phyloP scores from a whole-genome alignment of 495 filamentous ascomycete species.

The Cryomyces antarcticus region DNA sequence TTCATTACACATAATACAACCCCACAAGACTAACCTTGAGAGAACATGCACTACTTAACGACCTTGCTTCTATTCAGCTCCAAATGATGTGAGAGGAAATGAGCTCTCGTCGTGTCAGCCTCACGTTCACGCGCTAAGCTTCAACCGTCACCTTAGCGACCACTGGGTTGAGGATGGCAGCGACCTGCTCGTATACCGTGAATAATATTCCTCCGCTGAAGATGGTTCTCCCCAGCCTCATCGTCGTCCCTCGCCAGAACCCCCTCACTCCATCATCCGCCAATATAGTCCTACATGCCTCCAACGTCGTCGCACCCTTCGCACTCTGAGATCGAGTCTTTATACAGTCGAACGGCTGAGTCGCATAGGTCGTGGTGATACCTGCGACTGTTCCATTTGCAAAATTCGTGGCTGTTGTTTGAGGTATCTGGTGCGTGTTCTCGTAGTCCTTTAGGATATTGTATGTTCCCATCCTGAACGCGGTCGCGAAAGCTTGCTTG shows the following conservation, averaged over 20 bases:
- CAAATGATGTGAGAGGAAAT: too few relatives aligned
- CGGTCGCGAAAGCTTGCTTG: conserved; percentile 46
- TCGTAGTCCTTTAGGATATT: conserved; percentile 44
- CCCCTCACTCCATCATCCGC: conserved; percentile 34
- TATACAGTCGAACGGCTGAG: conserved; percentile 47
- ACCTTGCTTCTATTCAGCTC: too few relatives aligned
- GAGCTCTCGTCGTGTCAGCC: too few relatives aligned
- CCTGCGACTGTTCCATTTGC: conserved; percentile 40
- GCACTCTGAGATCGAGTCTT: conserved; percentile 44
- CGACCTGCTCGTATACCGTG: conserved; percentile 38
- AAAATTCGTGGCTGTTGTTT: conserved; percentile 32
- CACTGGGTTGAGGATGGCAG: conserved; percentile 1
- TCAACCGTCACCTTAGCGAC: too few relatives aligned
- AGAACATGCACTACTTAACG: too few relatives aligned
- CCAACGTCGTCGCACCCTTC: conserved; percentile 27
- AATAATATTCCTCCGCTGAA: conserved; percentile 47
- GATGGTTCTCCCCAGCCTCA: conserved; percentile 41
- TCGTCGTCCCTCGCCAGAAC: conserved; percentile 47
- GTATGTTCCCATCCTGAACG: conserved; percentile 45
- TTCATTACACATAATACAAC: too few relatives aligned
- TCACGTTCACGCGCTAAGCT: too few relatives aligned
- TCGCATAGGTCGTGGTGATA: conserved; percentile 36
- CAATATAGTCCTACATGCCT: conserved; percentile 31
- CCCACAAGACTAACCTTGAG: too few relatives aligned
- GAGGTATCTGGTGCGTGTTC: conserved; percentile 20